Evolutionary conservation across 345 rosid species (phyloP).

Genomic region (Ceriops tagal): DNA sequence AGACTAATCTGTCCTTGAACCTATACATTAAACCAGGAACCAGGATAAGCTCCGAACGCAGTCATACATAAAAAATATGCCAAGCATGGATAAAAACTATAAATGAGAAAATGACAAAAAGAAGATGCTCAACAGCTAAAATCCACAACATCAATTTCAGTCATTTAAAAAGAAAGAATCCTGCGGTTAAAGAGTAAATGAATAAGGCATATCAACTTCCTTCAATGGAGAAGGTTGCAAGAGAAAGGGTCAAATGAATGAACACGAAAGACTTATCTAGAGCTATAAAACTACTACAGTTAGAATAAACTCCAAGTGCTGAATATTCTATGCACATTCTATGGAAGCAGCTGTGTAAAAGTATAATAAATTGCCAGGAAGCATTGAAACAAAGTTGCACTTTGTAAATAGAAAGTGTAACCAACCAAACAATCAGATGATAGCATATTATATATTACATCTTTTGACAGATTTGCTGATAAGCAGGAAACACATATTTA

Average conservation of each 20-base stretch:
- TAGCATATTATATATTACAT: too few species aligned
- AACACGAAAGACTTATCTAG: neutral
- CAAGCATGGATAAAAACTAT: neutral
- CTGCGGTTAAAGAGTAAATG: neutral
- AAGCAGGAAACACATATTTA: too few species aligned
- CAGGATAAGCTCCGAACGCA: conserved; percentile 17
- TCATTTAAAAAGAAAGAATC: neutral
- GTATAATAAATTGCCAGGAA: too few species aligned
- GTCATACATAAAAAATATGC: neutral
- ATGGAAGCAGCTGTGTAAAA: neutral
- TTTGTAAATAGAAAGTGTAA: too few species aligned
- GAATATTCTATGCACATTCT: neutral
- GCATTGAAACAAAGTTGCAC: too few species aligned
- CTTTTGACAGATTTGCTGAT: too few species aligned
- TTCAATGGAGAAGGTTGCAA: conserved; percentile 1
- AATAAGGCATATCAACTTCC: neutral
- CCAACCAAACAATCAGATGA: too few species aligned
- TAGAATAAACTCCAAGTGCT: neutral
- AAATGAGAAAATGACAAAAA: neutral
- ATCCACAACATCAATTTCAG: neutral
- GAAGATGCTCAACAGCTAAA: neutral
- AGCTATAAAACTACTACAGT: neutral
- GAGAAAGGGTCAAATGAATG: neutral
- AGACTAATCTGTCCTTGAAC: conserved; percentile 96
- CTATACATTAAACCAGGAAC: conserved; percentile 38